Percentiles rank a stretch among this genome's conserved stretches.
Conservation (phyloP, 2,329 filamentous ascomycete species). For the Beauveria bassiana region DNA sequence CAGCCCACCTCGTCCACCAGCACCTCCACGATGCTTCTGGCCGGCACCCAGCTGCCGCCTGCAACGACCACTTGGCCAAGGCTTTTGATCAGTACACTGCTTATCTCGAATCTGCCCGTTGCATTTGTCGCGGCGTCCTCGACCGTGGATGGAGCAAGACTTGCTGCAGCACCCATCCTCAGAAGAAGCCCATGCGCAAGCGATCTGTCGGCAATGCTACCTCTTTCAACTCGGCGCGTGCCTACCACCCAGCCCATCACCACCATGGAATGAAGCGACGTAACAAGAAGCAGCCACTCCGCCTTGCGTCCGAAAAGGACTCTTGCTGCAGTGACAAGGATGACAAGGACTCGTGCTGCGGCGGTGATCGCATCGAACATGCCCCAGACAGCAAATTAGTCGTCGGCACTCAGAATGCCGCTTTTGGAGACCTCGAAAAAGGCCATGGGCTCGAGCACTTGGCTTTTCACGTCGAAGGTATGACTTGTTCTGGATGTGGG, state of each 20-base stretch:
- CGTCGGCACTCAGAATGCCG: neutral
- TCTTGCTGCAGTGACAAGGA: conserved; percentile 3
- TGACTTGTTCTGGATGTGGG: conserved; percentile 30
- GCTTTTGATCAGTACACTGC: conserved; percentile 28
- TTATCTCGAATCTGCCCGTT: conserved; percentile 29
- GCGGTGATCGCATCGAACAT: conserved; percentile 11
- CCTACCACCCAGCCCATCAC: conserved; percentile 13
- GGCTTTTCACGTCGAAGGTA: conserved; percentile 24
- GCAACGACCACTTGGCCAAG: conserved; percentile 23
- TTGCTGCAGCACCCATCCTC: conserved; percentile 20
- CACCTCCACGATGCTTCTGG: conserved; percentile 22
- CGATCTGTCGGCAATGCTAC: neutral
- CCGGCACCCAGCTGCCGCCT: conserved; percentile 20
- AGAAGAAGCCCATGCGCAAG: neutral
- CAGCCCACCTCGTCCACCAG: conserved; percentile 9
- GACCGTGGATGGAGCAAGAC: conserved; percentile 20
- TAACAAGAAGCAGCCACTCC: conserved; percentile 11
- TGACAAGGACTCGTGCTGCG: conserved; percentile 13
- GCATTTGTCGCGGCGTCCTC: conserved; percentile 29
- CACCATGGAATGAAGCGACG: conserved; percentile 17
- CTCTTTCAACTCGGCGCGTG: neutral
- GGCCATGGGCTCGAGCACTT: conserved; percentile 20
- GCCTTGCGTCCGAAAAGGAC: conserved; percentile 8
- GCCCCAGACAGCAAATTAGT: neutral
- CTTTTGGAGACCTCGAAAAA: conserved; percentile 20